Evolutionary conservation across 495 filamentous ascomycete species (phyloP).

Genomic region (Penicillium paradoxum): DNA sequence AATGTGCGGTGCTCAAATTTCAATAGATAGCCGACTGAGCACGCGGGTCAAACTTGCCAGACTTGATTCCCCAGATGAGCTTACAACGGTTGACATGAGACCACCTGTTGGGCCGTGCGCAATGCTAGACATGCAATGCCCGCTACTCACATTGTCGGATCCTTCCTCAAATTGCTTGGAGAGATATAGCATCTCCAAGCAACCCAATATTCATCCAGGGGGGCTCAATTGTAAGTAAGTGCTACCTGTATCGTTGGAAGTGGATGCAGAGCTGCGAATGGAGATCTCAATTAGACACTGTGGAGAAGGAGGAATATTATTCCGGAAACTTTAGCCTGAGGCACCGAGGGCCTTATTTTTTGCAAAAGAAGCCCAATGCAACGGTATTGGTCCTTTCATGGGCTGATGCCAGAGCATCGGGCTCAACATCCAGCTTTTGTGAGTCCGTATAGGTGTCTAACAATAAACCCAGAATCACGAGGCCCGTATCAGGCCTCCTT

Average conservation of each 20-base stretch:
- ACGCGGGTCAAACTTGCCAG: conserved; percentile 68
- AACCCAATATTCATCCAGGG: conserved; percentile 53
- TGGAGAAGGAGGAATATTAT: neutral
- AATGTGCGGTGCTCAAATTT: no score
- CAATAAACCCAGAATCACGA: neutral
- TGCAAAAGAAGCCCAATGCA: neutral
- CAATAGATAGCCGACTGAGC: no score
- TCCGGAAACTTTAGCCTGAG: neutral
- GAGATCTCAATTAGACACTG: neutral
- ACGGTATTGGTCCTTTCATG: neutral
- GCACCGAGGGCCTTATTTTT: neutral
- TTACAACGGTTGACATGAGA: conserved; percentile 63
- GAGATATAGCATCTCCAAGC: no score
- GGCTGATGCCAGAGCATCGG: neutral
- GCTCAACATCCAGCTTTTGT: neutral
- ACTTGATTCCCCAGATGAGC: conserved; percentile 91
- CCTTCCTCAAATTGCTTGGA: conserved; percentile 74
- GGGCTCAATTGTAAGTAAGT: conserved; percentile 23
- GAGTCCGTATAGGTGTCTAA: neutral
- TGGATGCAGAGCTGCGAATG: neutral
- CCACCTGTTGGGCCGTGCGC: conserved; percentile 1
- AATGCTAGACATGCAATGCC: neutral
- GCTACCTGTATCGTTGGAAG: conserved; percentile 31
- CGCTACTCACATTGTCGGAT: conserved; percentile 57
- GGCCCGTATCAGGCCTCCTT: neutral